These are phyloP conservation scores for Tarenaya hassleriana DNA, from an alignment of 345 rosid species.

Conservation along the genomic window DNA sequence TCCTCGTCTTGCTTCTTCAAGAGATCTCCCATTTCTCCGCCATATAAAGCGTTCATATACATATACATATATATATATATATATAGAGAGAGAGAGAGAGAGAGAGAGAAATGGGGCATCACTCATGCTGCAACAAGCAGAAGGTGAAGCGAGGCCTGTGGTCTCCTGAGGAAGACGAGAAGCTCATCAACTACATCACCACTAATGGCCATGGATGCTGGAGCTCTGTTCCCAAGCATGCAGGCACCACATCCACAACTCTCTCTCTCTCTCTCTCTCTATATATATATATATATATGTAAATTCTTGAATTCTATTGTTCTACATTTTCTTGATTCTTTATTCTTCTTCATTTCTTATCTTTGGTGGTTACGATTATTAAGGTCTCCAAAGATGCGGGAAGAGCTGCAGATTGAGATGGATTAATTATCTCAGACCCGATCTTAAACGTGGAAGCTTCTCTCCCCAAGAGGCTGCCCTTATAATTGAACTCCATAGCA, in stretches of 20 bases:
- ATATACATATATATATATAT: conserved; percentile 18
- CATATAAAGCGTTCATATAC: conserved; percentile 25
- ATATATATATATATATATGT: no score
- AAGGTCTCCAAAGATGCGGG: conserved; percentile 94
- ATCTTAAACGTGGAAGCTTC: conserved; percentile 92
- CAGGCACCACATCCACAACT: conserved; percentile 39
- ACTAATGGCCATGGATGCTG: conserved; percentile 96
- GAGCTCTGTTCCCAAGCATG: conserved; percentile 96
- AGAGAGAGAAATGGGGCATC: conserved; percentile 61
- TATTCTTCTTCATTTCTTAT: not conserved
- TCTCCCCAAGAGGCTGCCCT: conserved; percentile 91
- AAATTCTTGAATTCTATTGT: not conserved
- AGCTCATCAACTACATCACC: conserved; percentile 81
- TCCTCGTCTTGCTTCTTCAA: conserved; percentile 19
- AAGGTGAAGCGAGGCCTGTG: conserved; percentile 96
- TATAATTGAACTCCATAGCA: conserved; percentile 87
- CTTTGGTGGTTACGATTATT: no score
- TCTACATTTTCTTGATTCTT: not conserved
- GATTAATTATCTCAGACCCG: conserved; percentile 94
- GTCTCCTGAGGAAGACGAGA: conserved; percentile 99
- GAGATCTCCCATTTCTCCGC: conserved; percentile 19
- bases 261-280: no score
- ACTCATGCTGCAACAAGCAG: conserved; percentile 98
- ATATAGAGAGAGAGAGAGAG: no score
- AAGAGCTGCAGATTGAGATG: conserved; percentile 97